Evolutionary conservation across 768 basidiomycete genomes (phyloP).

Genomic region (Hortiboletus campestris): DNA sequence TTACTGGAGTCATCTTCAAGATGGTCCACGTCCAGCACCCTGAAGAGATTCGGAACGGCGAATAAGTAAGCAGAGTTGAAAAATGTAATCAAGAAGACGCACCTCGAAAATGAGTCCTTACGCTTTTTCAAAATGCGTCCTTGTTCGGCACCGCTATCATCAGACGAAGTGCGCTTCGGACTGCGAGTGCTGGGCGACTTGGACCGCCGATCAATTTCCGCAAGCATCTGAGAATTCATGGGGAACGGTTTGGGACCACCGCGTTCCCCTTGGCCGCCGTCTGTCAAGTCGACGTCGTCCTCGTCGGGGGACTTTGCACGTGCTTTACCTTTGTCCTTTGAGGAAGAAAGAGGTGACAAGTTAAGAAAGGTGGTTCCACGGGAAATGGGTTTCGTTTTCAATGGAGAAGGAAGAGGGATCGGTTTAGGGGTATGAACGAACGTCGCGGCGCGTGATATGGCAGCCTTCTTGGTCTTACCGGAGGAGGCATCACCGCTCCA

Average conservation of each 20-base stretch:
- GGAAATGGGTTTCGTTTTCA: slow-evolving; percentile 5
- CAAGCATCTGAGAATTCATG: slow-evolving; percentile 47
- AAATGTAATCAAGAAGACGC: background rate
- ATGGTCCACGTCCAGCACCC: slow-evolving; percentile 8
- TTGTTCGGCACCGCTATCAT: slow-evolving; percentile 30
- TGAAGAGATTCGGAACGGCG: slow-evolving; percentile 4
- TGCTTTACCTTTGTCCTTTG: slow-evolving; percentile 19
- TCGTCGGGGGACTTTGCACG: slow-evolving; percentile 3
- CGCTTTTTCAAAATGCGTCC: slow-evolving; percentile 32
- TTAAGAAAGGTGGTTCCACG: slow-evolving; percentile 20
- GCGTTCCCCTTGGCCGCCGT: background rate
- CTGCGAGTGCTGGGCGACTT: slow-evolving; percentile 16
- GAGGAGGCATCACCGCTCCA: slow-evolving; percentile 10
- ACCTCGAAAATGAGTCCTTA: slow-evolving; percentile 28
- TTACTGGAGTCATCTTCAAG: slow-evolving; percentile 44
- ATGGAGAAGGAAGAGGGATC: slow-evolving; percentile 24
- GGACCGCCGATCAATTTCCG: slow-evolving; percentile 35
- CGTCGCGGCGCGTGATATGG: slow-evolving; percentile 9
- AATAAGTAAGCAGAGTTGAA: slow-evolving; percentile 12
- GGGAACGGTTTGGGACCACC: slow-evolving; percentile 39
- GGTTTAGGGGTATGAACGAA: background rate
- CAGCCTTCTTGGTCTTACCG: slow-evolving; percentile 9
- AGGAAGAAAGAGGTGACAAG: slow-evolving; percentile 23
- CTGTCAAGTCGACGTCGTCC: background rate
- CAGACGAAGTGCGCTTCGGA: slow-evolving; percentile 33